Base-by-base conservation (phyloP, 2,329 filamentous ascomycete species). In the Decorospora gaudefroyi region DNA sequence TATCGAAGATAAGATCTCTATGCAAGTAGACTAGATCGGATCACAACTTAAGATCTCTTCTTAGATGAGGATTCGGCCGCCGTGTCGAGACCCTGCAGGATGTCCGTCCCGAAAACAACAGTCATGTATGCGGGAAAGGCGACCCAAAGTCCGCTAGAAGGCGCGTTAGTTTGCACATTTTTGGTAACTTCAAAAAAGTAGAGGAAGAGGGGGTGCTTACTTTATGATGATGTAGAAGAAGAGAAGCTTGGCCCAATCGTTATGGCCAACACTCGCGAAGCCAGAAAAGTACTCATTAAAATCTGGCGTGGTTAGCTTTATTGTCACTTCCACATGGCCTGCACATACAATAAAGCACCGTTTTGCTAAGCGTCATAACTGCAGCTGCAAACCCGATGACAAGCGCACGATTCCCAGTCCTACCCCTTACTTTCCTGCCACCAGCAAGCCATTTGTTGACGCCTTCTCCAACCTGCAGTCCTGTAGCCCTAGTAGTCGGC, bases 361-460 rank as follows among this genome's bases (percentile, higher is more conserved):
- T 87, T 74, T 88, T 88, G 61, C 79, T 81, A 13, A 86, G 62
- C 2, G 85, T 88, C 76, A 87, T 81, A 2, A 83, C 70, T 4
- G 78, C 78, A 13, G 78, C 76, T 35, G 76, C 75, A 50, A 83
- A 86, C 1, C 76, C 82, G 38, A 85, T 69, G 32, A 87, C 50
- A 19, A 81, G 72, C 12, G 82, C 83, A 47, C 74, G 65, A 1
- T 76, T 80, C 2, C 79, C 83, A 43, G 65, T 70, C 37, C 69
- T 70, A 3, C 82, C 81, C 31, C 71, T 64, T 4, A 85, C 71
- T 33, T 74, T 76, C 55, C 76, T 76, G 7, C 76, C 75, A 29
- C 76, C 74, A 2, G 70, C 72, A 36, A 81, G 50, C 49, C 74
- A 71, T 48, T 74, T 77, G 30, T 68, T 60, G 3, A 72, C 53